These are phyloP conservation scores for Colletotrichum brevisporum DNA, from an alignment of 2,329 filamentous ascomycete genomes.

Conservation along the genomic window DNA sequence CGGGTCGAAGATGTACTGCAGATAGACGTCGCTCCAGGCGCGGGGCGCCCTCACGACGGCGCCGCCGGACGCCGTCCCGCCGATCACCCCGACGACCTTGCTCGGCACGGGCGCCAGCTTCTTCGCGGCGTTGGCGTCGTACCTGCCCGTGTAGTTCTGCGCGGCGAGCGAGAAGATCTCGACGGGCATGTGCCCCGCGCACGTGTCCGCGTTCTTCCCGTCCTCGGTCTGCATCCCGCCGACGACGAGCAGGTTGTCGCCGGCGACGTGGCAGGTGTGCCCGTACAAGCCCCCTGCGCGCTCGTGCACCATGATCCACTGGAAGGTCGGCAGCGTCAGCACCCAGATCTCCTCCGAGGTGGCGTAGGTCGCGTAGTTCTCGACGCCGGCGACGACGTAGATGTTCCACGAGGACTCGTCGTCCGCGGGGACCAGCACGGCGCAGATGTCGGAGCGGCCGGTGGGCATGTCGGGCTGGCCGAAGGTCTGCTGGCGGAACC, in stretches of 20 bases:
- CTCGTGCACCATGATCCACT: slow-evolving; percentile 41
- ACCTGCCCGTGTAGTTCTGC: slow-evolving; percentile 47
- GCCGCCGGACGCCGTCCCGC: slow-evolving; percentile 55
- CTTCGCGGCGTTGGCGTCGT: slow-evolving; percentile 45
- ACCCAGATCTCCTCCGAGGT: slow-evolving; percentile 35
- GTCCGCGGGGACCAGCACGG: slow-evolving; percentile 39
- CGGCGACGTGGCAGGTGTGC: slow-evolving; percentile 39
- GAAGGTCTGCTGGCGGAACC: slow-evolving; percentile 44
- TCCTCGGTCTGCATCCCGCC: slow-evolving; percentile 42
- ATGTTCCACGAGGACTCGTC: slow-evolving; percentile 43
- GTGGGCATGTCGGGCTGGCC: slow-evolving; percentile 38
- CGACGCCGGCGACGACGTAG: slow-evolving; percentile 42
- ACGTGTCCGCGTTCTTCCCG: slow-evolving; percentile 26
- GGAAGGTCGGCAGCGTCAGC: slow-evolving; percentile 42
- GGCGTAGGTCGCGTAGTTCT: slow-evolving; percentile 36
- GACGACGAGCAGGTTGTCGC: slow-evolving; percentile 39
- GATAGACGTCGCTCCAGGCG: slow-evolving; percentile 44
- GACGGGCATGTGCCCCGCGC: slow-evolving; percentile 43
- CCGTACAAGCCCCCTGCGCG: slow-evolving; percentile 40
- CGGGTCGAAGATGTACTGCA: slow-evolving; percentile 46
- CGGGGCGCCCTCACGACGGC: slow-evolving; percentile 44
- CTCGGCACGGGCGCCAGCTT: slow-evolving; percentile 58
- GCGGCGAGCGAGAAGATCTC: slow-evolving; percentile 42
- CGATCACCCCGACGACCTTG: slow-evolving; percentile 62
- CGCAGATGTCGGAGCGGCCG: slow-evolving; percentile 43